Evolutionary conservation across 139 green algal species (phyloP), one percentile per base, ranked within the genome.

Genomic region (Picochlorum sp.): DNA sequence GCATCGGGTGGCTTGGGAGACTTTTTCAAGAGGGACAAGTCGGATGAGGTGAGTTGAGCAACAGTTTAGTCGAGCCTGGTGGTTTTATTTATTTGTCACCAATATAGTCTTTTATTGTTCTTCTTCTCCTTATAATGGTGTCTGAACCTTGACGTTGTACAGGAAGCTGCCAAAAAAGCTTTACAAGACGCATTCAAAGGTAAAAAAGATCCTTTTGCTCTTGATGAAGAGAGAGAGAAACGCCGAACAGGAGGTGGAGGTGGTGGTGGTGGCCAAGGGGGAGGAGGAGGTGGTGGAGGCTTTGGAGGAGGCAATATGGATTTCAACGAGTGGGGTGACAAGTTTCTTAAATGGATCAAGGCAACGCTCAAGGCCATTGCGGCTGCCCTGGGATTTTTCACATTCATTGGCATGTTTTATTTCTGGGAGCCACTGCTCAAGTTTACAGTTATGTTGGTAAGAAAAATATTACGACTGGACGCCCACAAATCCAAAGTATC

Each of bases 101-200:
- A n/a, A n/a, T n/a, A n/a, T n/a, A n/a, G n/a, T n/a, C n/a, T n/a
- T n/a, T n/a, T n/a, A n/a, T n/a, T n/a, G n/a, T n/a, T n/a, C n/a
- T n/a, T n/a, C n/a, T n/a, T n/a, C n/a, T n/a, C n/a, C n/a, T n/a
- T n/a, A n/a, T n/a, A n/a, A n/a, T n/a, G n/a, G n/a, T n/a, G n/a
- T n/a, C n/a, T n/a, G n/a, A n/a, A n/a, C n/a, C n/a, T n/a, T n/a
- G n/a, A n/a, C n/a, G n/a, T 26, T 51, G 33, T 43, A 39, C 50
- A 81, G 67, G 74, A 78, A 31, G 70, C 66, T 7, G 70, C 74
- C 30, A 33, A 40, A 32, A 76, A 77, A 37, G 66, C 63, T 18
- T 51, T 81, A 16, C 53, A 80, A 31, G 55, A 79, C 10, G 59
- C 71, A 6, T 77, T 81, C n/a, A 44, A 59, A 50, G 70, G 36